A percentile compares a stretch with the other conserved stretches of the same genome.
Evolutionary conservation across 805 yeast genomes (phyloP).

Genomic region (Lipomyces sp.): DNA sequence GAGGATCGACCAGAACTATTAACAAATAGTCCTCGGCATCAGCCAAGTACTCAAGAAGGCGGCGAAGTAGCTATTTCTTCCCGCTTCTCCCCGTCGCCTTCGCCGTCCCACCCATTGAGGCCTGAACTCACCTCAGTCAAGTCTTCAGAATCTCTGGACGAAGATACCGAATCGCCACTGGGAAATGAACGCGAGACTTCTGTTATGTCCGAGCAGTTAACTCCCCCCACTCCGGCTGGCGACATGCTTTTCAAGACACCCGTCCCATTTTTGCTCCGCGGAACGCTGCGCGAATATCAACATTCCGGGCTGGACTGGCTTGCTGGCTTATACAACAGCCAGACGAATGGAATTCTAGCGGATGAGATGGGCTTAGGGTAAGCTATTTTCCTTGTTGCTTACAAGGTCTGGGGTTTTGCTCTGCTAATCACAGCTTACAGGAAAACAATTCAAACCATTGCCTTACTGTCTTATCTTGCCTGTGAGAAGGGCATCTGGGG

Average conservation of each 20-base stretch:
- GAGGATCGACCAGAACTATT: constrained; percentile 32
- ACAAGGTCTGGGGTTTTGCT: too few species aligned
- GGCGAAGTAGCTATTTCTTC: too few species aligned
- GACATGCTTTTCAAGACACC: constrained; percentile 45
- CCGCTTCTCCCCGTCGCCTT: too few species aligned
- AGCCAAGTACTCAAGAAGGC: too few species aligned
- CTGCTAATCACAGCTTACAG: constrained; percentile 34
- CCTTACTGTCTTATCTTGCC: constrained; percentile 81
- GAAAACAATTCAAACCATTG: constrained; percentile 93
- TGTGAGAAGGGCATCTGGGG: constrained; percentile 96
- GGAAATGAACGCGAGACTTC: constrained; percentile 8
- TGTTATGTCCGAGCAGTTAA: constrained; percentile 7
- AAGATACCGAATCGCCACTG: constrained; percentile 20
- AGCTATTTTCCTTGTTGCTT: too few species aligned
- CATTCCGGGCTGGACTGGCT: constrained; percentile 97
- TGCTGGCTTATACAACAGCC: constrained; percentile 85
- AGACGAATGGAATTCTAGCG: constrained; percentile 94
- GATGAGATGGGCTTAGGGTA: constrained; percentile 95
- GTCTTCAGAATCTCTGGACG: constrained; percentile 31
- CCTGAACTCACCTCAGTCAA: neutral
- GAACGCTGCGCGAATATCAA: constrained; percentile 83
- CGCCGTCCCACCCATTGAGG: neutral
- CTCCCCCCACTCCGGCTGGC: constrained; percentile 15
- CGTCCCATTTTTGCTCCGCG: constrained; percentile 67
- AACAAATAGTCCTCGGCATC: too few species aligned